phyloP scores from a whole-genome alignment of 305 asterid genomes.

The Fraxinus platypoda region DNA sequence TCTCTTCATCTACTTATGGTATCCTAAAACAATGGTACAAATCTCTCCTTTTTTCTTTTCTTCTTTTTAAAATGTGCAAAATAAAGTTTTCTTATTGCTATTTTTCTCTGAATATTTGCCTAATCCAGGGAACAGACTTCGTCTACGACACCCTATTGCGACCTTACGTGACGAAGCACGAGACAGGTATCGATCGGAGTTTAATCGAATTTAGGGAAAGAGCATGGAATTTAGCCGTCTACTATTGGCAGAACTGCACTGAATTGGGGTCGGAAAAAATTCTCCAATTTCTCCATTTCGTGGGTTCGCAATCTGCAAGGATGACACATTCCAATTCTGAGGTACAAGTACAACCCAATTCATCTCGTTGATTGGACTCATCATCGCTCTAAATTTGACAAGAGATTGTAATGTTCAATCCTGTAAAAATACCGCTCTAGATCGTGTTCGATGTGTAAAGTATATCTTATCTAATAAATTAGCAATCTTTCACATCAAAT shows the following conservation, averaged over 20 bases:
- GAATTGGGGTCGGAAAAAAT: conserved; percentile 66
- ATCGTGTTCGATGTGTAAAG: not conserved
- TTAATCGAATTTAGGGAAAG: conserved; percentile 56
- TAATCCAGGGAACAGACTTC: conserved; percentile 55
- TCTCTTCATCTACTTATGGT: conserved; percentile 84
- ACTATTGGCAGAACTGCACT: conserved; percentile 77
- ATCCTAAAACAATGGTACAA: conserved; percentile 72
- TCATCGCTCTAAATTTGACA: too few relatives aligned
- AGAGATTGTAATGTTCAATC: not conserved
- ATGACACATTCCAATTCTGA: conserved; percentile 4
- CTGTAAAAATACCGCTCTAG: too few relatives aligned
- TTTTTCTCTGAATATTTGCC: not conserved
- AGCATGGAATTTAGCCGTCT: conserved; percentile 79
- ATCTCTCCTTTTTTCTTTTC: not conserved
- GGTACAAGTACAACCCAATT: not conserved
- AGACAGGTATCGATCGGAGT: conserved; percentile 59
- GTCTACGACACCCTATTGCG: conserved; percentile 56
- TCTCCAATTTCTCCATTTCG: conserved; percentile 55
- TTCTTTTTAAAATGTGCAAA: not conserved
- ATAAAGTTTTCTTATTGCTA: not conserved
- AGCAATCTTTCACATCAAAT: not conserved
- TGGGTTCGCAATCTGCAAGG: conserved; percentile 41
- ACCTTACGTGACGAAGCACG: conserved; percentile 58
- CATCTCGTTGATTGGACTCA: too few relatives aligned
- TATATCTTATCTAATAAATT: not conserved